Evolutionary conservation across 805 yeast genomes (phyloP), one percentile per base, ranked within the genome.

Genomic region (Crinitomyces ghanaensis): DNA sequence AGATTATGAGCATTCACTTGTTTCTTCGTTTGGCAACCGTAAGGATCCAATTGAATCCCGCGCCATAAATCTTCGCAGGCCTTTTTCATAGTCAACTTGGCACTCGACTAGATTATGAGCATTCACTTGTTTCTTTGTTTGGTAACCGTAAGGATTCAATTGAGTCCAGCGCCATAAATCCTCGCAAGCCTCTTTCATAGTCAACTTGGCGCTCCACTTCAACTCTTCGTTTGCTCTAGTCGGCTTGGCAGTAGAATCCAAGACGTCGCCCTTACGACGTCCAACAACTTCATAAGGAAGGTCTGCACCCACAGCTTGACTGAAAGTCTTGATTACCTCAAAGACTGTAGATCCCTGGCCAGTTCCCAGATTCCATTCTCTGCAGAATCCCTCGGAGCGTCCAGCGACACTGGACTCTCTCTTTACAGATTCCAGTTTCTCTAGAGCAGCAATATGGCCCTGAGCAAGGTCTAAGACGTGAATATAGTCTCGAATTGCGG

Each of bases 351-450:
- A 63, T n/a, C 93, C 93, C 18, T 60, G 68, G 19, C 93, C 93
- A 9, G 86, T 73, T 27, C 93, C 93, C 37, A 81, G 66, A 51
- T 81, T 81, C 91, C 91, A 81, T 51, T 73, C 88, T 34, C 85
- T 66, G 48, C 67, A 74, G 33, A 72, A 59, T 5, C 81, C 82
- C 12, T 51, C 42, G 6, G 45, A 41, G 12, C 37, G 40, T 15
- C 31, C 25, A 18, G 39, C 43, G n/a, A 36, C 16, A n/a, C 42
- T 43, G 18, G 44, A 24, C 22, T 37, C 37, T 7, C 38, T 23
- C 29, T 37, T 29, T 20, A 49, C 45, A 1, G 38, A 33, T 21
- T 61, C 55, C 32, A 81, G 63, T 50, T 74, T 73, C 29, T 66
- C 58, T 43, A 81, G 60, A 3, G 88, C 84, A 19, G 84, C 72